A percentile compares a stretch with the other conserved stretches of the same genome.
Conservation (phyloP, 371 early-diverging fungal species). For the Capillidium heterosporum region DNA sequence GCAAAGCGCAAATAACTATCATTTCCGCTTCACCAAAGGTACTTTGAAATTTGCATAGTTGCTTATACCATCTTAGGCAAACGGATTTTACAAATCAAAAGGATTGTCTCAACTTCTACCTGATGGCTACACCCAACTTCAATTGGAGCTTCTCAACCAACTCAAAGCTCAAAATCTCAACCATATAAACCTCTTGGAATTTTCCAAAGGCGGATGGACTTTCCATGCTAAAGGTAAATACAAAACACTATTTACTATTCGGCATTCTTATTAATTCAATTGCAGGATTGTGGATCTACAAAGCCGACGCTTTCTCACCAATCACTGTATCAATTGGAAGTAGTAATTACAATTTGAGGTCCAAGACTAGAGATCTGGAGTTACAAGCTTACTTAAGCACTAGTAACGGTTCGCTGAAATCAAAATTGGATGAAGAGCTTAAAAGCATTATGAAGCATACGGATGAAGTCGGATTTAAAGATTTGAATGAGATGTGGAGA, state of each 20-base stretch:
- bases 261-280: background rate
- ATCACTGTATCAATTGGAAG: slow-evolving; percentile 71
- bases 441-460: too few relatives aligned
- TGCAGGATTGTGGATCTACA: slow-evolving; percentile 16
- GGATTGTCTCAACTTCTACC: slow-evolving; percentile 81
- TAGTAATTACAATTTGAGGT: slow-evolving; percentile 81
- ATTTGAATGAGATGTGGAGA: background rate
- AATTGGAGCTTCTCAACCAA: slow-evolving; percentile 31
- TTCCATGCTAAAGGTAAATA: slow-evolving; percentile 71
- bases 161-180: slow-evolving; percentile 9
- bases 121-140: slow-evolving; percentile 70
- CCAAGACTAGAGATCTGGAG: slow-evolving; percentile 76
- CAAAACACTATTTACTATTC: background rate
- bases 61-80: slow-evolving; percentile 33
- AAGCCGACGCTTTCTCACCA: slow-evolving; percentile 11
- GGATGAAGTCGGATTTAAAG: background rate
- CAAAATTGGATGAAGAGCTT: too few relatives aligned
- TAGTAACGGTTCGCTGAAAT: too few relatives aligned
- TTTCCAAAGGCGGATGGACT: slow-evolving; percentile 63
- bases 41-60: background rate
- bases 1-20: slow-evolving; percentile 37
- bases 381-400: slow-evolving; percentile 27
- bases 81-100: slow-evolving; percentile 76
- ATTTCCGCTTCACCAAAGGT: slow-evolving; percentile 66
- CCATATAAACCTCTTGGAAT: slow-evolving; percentile 45